Percentiles rank a stretch among this genome's conserved stretches.
Evolutionary conservation across 345 rosid genomes (phyloP).

Genomic region (Linum lewisii): DNA sequence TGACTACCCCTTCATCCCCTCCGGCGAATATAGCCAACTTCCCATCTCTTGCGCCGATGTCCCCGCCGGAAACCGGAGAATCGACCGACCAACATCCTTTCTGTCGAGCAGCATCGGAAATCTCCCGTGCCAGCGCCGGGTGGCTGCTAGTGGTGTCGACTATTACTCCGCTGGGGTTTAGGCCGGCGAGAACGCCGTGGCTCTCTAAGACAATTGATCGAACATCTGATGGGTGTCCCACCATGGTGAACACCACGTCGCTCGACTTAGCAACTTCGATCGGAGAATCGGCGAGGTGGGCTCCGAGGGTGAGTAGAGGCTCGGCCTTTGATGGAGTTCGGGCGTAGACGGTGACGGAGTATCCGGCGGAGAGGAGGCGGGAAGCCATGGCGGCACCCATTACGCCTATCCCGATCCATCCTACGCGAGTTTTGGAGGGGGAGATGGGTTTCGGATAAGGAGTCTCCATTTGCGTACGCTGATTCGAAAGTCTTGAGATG

Average conservation of each 20-base stretch:
- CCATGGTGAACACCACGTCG: slow-evolving; percentile 72
- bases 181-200: slow-evolving; percentile 43
- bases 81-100: slow-evolving; percentile 59
- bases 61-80: slow-evolving; percentile 72
- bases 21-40: slow-evolving; percentile 56
- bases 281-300: slow-evolving; percentile 36
- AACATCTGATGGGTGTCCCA: slow-evolving; percentile 71
- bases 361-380: slow-evolving; percentile 63
- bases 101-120: slow-evolving; percentile 34
- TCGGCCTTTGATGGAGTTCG: slow-evolving; percentile 51
- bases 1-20: slow-evolving; percentile 45
- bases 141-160: slow-evolving; percentile 66
- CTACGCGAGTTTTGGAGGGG: slow-evolving; percentile 47
- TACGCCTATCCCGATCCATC: slow-evolving; percentile 82
- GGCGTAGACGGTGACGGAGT: slow-evolving; percentile 50
- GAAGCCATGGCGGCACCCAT: slow-evolving; percentile 90
- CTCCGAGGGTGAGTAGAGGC: slow-evolving; percentile 52
- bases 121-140: slow-evolving; percentile 53
- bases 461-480: slow-evolving; percentile 62
- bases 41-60: slow-evolving; percentile 64
- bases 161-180: slow-evolving; percentile 47
- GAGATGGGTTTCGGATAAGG: slow-evolving; percentile 42
- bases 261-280: slow-evolving; percentile 33
- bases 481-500: too few species aligned
- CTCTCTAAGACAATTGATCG: slow-evolving; percentile 45